These are phyloP conservation scores for Boletus sp. DNA, from an alignment of 1,284 basidiomycete genomes.

Conservation along the genomic window DNA sequence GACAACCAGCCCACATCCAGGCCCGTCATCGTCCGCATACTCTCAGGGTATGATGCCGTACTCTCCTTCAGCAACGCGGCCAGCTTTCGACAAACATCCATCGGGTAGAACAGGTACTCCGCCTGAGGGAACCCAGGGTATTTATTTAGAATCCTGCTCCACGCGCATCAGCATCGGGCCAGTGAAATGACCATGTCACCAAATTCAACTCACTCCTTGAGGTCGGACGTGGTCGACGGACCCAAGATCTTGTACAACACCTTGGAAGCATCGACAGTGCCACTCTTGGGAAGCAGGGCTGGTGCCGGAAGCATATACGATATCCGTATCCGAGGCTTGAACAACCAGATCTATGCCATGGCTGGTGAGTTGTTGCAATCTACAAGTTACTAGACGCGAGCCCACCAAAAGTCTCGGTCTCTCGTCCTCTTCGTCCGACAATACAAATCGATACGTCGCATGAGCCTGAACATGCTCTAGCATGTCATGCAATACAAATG, in stretches of 20 bases:
- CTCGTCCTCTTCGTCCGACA: constrained; percentile 80
- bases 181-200: not conserved
- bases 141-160: constrained; percentile 49
- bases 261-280: constrained; percentile 64
- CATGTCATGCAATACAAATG: constrained; percentile 85
- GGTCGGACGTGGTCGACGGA: constrained; percentile 48
- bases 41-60: constrained; percentile 67
- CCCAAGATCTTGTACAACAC: constrained; percentile 71
- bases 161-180: constrained; percentile 2
- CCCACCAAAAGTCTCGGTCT: constrained; percentile 72
- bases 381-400: constrained; percentile 3
- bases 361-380: not conserved
- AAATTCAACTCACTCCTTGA: constrained; percentile 48
- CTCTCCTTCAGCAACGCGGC: constrained; percentile 68
- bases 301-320: constrained; percentile 60
- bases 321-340: constrained; percentile 80
- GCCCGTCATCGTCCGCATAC: constrained; percentile 70
- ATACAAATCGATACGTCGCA: constrained; percentile 83
- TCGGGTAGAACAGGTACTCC: constrained; percentile 76
- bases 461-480: constrained; percentile 83
- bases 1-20: constrained; percentile 76
- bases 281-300: constrained; percentile 58
- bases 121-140: constrained; percentile 80
- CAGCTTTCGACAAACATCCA: constrained; percentile 64
- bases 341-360: constrained; percentile 71